Evolutionary conservation across 306 rosid genomes (phyloP).

Genomic region (Senna siamea): DNA sequence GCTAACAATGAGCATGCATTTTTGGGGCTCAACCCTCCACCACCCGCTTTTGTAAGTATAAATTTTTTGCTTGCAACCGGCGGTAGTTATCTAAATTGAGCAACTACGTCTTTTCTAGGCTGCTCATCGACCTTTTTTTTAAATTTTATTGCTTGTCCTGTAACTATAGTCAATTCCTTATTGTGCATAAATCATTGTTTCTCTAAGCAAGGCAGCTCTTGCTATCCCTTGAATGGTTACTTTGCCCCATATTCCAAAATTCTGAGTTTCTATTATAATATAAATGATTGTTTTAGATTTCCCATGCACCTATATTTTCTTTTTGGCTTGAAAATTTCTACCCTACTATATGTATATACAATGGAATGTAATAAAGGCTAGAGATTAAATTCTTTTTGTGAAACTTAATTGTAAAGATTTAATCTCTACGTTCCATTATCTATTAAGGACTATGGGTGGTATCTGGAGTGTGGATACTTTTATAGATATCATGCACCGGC

Average conservation of each 20-base stretch:
- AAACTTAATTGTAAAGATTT: too few species aligned
- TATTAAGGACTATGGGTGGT: neutral
- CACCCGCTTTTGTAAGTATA: constrained; percentile 35
- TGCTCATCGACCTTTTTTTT: constrained; percentile 2
- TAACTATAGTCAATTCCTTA: constrained; percentile 28
- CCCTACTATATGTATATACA: too few species aligned
- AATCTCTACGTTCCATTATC: too few species aligned
- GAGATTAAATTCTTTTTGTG: too few species aligned
- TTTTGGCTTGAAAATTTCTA: too few species aligned
- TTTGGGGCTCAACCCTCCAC: constrained; percentile 14
- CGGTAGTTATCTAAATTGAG: constrained; percentile 35
- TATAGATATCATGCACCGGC: neutral
- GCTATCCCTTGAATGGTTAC: constrained; percentile 9
- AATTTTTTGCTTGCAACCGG: constrained; percentile 21
- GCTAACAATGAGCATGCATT: constrained; percentile 32
- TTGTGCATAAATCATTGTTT: constrained; percentile 44
- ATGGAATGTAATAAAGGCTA: too few species aligned
- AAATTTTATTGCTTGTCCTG: neutral
- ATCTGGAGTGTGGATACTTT: neutral
- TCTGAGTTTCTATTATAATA: neutral
- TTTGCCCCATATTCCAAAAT: neutral
- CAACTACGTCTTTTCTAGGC: constrained; percentile 15
- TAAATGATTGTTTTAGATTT: neutral
- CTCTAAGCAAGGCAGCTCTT: constrained; percentile 23
- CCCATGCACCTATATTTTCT: neutral